Conservation (phyloP, 495 filamentous ascomycete genomes). For the Trypethelium eluteriae region DNA sequence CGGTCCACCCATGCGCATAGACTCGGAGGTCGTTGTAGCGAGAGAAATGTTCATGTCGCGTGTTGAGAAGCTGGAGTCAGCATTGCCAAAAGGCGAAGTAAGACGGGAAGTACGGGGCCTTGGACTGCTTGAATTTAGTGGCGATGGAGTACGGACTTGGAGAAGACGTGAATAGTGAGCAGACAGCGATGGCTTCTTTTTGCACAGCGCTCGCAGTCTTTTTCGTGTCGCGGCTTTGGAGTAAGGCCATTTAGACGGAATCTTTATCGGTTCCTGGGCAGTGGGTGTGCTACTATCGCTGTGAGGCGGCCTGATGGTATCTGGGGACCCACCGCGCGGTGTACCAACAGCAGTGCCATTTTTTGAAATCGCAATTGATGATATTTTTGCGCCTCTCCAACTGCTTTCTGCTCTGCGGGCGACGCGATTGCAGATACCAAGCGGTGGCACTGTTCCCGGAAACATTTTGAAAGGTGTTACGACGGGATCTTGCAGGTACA, state of each 20-base stretch:
- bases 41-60: slow-evolving; percentile 83
- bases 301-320: slow-evolving; percentile 37
- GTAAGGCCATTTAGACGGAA: slow-evolving; percentile 61
- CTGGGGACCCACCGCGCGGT: slow-evolving; percentile 33
- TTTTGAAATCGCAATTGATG: slow-evolving; percentile 14
- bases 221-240: slow-evolving; percentile 71
- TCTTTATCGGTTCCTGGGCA: slow-evolving; percentile 28
- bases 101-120: slow-evolving; percentile 23
- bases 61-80: slow-evolving; percentile 48
- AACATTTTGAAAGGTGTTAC: slow-evolving; percentile 90
- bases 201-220: slow-evolving; percentile 76
- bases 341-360: slow-evolving; percentile 4
- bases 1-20: slow-evolving; percentile 65
- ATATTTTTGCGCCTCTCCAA: slow-evolving; percentile 58
- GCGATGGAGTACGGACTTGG: slow-evolving; percentile 65
- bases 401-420: slow-evolving; percentile 74
- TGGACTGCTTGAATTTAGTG: slow-evolving; percentile 46
- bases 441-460: slow-evolving; percentile 75
- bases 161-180: slow-evolving; percentile 64
- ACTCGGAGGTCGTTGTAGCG: slow-evolving; percentile 66
- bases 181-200: slow-evolving; percentile 59
- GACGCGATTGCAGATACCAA: slow-evolving; percentile 84
- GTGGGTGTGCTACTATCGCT: slow-evolving; percentile 66
- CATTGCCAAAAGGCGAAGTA: slow-evolving; percentile 32
- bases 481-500: slow-evolving; percentile 84